Percentiles rank a stretch among this genome's conserved stretches.
These are phyloP conservation scores for Cichorium intybus DNA, from an alignment of 140 eudicot species.

Conservation along the genomic window DNA sequence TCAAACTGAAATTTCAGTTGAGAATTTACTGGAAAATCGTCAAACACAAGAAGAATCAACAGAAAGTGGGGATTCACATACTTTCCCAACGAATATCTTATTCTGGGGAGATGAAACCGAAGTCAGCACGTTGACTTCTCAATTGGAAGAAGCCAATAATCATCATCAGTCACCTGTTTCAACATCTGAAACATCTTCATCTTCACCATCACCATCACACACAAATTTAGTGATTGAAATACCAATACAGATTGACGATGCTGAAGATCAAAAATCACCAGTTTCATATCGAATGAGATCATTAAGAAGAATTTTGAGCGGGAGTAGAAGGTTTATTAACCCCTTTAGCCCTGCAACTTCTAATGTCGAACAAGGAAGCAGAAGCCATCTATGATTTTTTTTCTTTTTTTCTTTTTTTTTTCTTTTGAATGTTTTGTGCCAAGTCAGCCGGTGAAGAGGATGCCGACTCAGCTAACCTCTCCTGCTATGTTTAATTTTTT, in stretches of 20 bases:
- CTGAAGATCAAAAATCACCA: constrained; percentile 49
- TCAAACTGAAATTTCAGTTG: not conserved
- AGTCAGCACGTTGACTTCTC: constrained; percentile 43
- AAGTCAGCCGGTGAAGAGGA: constrained; percentile 5
- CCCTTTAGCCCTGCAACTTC: constrained; percentile 40
- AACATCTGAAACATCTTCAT: constrained; percentile 17
- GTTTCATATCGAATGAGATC: constrained; percentile 49
- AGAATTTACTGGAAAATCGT: constrained; percentile 16
- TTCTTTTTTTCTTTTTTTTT: not conserved
- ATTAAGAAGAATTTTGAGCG: constrained; percentile 61
- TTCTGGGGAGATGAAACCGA: constrained; percentile 76
- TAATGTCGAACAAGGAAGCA: constrained; percentile 43
- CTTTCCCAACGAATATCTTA: constrained; percentile 63
- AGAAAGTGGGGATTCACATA: constrained; percentile 2
- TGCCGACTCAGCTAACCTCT: constrained; percentile 11
- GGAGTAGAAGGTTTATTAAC: constrained; percentile 57
- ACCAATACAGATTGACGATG: constrained; percentile 39
- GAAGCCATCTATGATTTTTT: constrained; percentile 26
- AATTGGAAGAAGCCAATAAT: constrained; percentile 36
- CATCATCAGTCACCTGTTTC: constrained; percentile 14
- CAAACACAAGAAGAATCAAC: constrained; percentile 16
- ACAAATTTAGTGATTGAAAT: constrained; percentile 50
- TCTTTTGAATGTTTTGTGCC: not conserved
- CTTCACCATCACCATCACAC: constrained; percentile 14
- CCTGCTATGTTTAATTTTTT: not conserved